A percentile compares a stretch with the other conserved stretches of the same genome.
Evolutionary conservation across 2,329 filamentous ascomycete genomes (phyloP).

Genomic region (Oidium heveae): DNA sequence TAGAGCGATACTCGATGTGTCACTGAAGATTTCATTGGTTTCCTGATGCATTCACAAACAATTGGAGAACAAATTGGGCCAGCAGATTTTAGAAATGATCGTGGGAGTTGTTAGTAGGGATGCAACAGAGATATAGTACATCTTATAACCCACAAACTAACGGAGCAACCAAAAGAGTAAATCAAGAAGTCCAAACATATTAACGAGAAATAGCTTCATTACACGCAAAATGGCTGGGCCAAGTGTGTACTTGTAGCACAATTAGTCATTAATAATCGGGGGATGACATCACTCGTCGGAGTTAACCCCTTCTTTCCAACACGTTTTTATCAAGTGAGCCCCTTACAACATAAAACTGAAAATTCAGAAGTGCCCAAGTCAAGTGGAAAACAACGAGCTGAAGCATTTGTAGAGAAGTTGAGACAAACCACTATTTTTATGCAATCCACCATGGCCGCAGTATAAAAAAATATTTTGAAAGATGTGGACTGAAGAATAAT

Average conservation of each 20-base stretch:
- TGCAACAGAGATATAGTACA: background rate
- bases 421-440: background rate
- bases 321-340: background rate
- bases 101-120: background rate
- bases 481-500: background rate
- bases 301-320: background rate
- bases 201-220: background rate
- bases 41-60: background rate
- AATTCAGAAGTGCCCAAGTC: background rate
- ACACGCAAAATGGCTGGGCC: background rate
- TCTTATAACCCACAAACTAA: background rate
- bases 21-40: background rate
- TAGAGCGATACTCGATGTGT: background rate
- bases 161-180: background rate
- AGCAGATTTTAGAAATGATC: background rate
- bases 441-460: background rate
- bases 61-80: background rate
- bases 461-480: background rate
- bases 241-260: background rate
- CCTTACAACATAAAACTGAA: background rate
- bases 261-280: conserved; percentile 1
- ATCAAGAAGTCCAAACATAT: background rate
- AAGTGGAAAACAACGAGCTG: background rate
- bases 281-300: background rate
- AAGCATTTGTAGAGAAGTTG: background rate